phyloP scores from a whole-genome alignment of 306 rosid genomes.

The Comarum palustre region DNA sequence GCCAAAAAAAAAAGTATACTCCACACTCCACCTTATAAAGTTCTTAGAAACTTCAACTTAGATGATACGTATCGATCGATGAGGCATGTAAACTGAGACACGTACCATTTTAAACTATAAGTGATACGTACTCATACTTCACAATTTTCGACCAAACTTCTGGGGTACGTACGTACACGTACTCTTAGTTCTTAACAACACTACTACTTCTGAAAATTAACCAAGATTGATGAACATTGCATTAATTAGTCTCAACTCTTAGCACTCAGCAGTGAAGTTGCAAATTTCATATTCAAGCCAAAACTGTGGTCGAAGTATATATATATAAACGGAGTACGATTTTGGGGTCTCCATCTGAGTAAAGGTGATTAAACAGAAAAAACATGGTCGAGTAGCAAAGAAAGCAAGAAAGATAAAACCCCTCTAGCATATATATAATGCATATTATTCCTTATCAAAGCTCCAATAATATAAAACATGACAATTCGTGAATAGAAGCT shows the following conservation, averaged over 20 bases:
- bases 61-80: too few species aligned
- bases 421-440: not conserved
- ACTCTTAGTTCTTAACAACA: too few species aligned
- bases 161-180: too few species aligned
- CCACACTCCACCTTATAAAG: too few species aligned
- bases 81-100: too few species aligned
- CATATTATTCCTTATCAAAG: not conserved
- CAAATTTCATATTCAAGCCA: not conserved
- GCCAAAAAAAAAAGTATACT: too few species aligned
- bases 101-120: too few species aligned
- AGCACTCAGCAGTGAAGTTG: not conserved
- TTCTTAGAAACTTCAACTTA: too few species aligned
- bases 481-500: constrained; percentile 27
- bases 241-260: not conserved
- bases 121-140: too few species aligned
- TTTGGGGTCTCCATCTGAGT: constrained; percentile 50
- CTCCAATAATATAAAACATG: constrained; percentile 30
- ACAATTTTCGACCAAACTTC: too few species aligned
- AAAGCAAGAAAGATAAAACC: constrained; percentile 31
- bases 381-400: constrained; percentile 7
- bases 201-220: too few species aligned
- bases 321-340: constrained; percentile 23
- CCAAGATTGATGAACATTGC: not conserved
- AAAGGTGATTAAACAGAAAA: constrained; percentile 29
- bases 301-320: not conserved